Evolutionary conservation across 176 grass and related monocot species (phyloP), one percentile per base, ranked within the genome.

Genomic region (Oryza coarctata): DNA sequence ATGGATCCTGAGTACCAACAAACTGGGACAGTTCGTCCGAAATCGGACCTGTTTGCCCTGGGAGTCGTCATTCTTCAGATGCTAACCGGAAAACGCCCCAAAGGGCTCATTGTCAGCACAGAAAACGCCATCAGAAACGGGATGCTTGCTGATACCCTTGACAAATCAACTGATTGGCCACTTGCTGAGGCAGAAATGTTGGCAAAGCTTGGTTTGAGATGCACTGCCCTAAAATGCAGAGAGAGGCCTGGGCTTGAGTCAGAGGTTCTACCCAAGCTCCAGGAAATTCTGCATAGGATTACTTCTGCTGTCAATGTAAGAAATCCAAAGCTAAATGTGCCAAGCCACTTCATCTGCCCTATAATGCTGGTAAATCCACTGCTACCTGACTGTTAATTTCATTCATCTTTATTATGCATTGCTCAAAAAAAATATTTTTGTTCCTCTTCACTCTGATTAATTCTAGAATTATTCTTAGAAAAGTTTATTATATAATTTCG

Each of bases 1-100:
- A 98, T 95, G 93, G 96, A 98, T 84, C 96, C 96, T 66, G 96
- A 95, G 76, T 98, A 98, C 75, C 90, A 98, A 34, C 87, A 81
- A 77, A 98, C 96, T 0, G 96, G 96, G 22, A 98, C 96, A 0
- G 58, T 98, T 63, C 88, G 96, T 8, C 93, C 87, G 0, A 98
- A 95, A 58, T 98, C 93, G 0, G 96, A 98, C 63, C 72, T 98
- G 22, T 98, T 91, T 34, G 96, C 89, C 9, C 83, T 93, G 20
- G 93, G 96, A 7, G 68, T 95, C 18, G 80, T 91, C 81, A 86
- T 86, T 7, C 88, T 98, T 36, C 93, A 98, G 76, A 79, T 98
- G 58, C 79, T 98, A 83, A 95, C 87, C 0, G 85, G 90, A 3
- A 88, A 85, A 43, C 82, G 71, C 45, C 92, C 93, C 5, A 84